These are phyloP conservation scores for Stenocarpella maydis DNA, from an alignment of 2,329 filamentous ascomycete species.

Conservation along the genomic window DNA sequence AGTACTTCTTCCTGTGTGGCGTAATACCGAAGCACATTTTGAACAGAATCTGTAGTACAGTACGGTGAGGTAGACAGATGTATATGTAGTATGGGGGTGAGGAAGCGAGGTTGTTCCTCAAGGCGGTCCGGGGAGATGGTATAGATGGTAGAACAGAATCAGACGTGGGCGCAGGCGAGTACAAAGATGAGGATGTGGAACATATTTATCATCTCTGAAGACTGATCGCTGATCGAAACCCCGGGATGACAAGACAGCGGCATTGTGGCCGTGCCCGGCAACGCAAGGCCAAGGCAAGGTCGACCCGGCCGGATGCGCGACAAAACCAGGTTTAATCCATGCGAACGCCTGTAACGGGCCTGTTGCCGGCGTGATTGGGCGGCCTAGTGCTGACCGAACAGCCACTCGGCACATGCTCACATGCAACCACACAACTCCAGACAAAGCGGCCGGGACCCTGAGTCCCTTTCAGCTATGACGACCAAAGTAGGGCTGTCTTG, in stretches of 20 bases:
- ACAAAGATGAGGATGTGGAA: not conserved
- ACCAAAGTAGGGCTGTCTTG: constrained; percentile 11
- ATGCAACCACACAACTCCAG: not conserved
- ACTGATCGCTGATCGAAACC: constrained; percentile 27
- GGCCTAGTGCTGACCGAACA: constrained; percentile 13
- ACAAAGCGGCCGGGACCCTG: constrained; percentile 1
- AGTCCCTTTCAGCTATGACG: constrained; percentile 14
- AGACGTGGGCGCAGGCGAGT: not conserved
- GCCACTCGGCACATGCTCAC: constrained; percentile 19
- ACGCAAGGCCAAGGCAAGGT: constrained; percentile 24
- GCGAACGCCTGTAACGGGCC: constrained; percentile 10
- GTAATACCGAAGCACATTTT: constrained; percentile 61
- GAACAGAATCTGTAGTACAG: constrained; percentile 12
- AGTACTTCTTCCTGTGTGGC: constrained; percentile 49
- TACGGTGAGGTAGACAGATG: no score
- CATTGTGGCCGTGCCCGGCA: not conserved
- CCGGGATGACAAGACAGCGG: constrained; percentile 36
- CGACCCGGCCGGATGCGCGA: constrained; percentile 17
- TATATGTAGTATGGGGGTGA: not conserved
- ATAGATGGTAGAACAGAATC: not conserved
- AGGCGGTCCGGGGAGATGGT: not conserved
- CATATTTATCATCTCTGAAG: constrained; percentile 28
- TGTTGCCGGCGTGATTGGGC: constrained; percentile 8
- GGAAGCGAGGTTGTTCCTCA: not conserved
- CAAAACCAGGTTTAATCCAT: constrained; percentile 28